Evolutionary conservation across 495 filamentous ascomycete species (phyloP).

Genomic region (Mytilinidion resinicola): DNA sequence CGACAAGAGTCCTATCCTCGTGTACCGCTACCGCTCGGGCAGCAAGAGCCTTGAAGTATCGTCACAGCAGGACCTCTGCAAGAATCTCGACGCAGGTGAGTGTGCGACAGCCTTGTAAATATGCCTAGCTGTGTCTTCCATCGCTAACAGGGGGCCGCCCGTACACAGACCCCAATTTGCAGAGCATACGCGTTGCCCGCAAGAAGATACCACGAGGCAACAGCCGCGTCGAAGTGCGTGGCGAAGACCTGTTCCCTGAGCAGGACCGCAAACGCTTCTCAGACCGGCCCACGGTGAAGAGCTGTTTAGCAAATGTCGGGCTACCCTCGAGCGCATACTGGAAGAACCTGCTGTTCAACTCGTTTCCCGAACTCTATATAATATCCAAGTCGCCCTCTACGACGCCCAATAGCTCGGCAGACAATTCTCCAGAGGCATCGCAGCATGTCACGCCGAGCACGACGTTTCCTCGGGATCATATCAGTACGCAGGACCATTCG

Average conservation of each 20-base stretch:
- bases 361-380: conserved; percentile 37
- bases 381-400: conserved; percentile 20
- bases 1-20: conserved; percentile 30
- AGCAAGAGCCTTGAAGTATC: conserved; percentile 25
- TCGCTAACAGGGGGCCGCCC: conserved; percentile 15
- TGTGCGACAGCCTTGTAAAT: background rate
- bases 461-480: conserved; percentile 14
- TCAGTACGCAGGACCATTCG: background rate
- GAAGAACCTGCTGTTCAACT: conserved; percentile 32
- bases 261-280: conserved; percentile 29
- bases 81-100: conserved; percentile 32
- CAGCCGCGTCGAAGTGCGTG: conserved; percentile 32
- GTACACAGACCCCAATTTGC: conserved; percentile 27
- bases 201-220: conserved; percentile 36
- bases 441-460: conserved; percentile 24
- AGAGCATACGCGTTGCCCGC: conserved; percentile 29
- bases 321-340: conserved; percentile 34
- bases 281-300: conserved; percentile 34
- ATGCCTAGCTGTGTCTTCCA: conserved; percentile 1
- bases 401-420: conserved; percentile 25
- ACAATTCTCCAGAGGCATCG: conserved; percentile 26
- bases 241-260: conserved; percentile 35
- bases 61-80: conserved; percentile 34
- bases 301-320: conserved; percentile 34
- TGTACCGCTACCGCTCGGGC: conserved; percentile 32